Conservation (phyloP, 2,329 filamentous ascomycete species). For the Talaromyces verruculosus region DNA sequence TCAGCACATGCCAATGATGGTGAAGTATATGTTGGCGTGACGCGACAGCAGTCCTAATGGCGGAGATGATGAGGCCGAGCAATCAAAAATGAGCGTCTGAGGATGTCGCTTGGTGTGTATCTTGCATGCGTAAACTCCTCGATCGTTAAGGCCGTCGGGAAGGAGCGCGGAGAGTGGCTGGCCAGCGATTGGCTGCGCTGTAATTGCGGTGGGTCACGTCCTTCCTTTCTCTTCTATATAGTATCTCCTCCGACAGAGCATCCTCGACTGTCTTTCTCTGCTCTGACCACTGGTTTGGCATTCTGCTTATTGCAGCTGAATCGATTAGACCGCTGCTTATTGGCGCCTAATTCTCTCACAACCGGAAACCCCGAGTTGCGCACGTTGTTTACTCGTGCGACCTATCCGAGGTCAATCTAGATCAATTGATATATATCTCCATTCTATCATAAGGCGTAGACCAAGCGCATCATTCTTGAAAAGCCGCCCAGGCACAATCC, state of each 20-base stretch:
- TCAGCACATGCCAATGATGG: constrained; percentile 7
- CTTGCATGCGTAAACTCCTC: neutral
- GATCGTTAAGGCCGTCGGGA: neutral
- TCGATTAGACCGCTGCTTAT: neutral
- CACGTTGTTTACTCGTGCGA: neutral
- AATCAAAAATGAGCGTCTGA: neutral
- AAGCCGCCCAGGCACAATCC: neutral
- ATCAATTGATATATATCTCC: neutral
- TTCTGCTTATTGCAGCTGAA: neutral
- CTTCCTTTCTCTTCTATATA: neutral
- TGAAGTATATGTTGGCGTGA: neutral
- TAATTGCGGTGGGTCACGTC: neutral
- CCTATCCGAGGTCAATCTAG: neutral
- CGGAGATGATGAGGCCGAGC: neutral
- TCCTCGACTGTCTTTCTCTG: neutral
- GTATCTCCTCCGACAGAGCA: neutral
- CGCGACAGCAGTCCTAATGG: neutral
- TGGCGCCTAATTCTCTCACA: neutral
- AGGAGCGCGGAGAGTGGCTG: neutral
- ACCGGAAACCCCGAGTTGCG: neutral
- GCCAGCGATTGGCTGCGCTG: constrained; percentile 11
- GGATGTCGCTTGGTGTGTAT: neutral
- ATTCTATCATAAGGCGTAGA: neutral
- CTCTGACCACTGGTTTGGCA: neutral
- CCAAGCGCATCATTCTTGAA: neutral